Evolutionary conservation across 805 yeast species (phyloP), one percentile per base, ranked within the genome.

Genomic region (Kregervanrija delftensis): DNA sequence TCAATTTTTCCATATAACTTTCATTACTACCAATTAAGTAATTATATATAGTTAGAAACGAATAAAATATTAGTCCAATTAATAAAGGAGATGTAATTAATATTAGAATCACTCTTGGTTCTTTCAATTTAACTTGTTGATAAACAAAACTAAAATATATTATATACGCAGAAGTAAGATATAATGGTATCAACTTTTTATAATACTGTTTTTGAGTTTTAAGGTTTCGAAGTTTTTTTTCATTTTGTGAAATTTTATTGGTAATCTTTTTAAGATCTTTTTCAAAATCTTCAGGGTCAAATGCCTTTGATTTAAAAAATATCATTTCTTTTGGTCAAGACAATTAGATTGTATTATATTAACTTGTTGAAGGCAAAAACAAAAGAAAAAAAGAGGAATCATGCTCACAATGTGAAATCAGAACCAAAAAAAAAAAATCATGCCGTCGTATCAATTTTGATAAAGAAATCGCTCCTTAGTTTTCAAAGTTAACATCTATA

Each of bases 211-310:
- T 50, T 15, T 53, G 54, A 14, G 43, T 33, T 15, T 40, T 44
- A 38, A 55, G 47, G 31, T 39, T 41, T 10, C 53, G 46, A 6
- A 57, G 44, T 15, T 42, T 45, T 38, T 57, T 60, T 28, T 58
- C 62, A 40, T 49, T 58, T 13, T 37, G 42, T 6, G 55, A 44
- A 35, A 74, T 72, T 22, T 61, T 58, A 2, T 56, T 57, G 0
- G 76, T 60, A 11, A 75, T 43, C 2, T 51, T 37, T 15, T 70
- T 65, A 35, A 75, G 57, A 31, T 71, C 69, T 46, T 61, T 65
- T 46, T 75, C 80, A 52, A 67, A 74, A 35, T 53, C 49, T 22
- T 67, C 66, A 5, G 77, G 72, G 45, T 72, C 70, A 49, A 73
- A 68, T 43, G 54, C 53, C 37, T 57, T 63, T 1, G 67, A 57